Evolutionary conservation across 306 rosid genomes (phyloP), one percentile per base, ranked within the genome.

Genomic region (Gastrolobium bilobum): DNA sequence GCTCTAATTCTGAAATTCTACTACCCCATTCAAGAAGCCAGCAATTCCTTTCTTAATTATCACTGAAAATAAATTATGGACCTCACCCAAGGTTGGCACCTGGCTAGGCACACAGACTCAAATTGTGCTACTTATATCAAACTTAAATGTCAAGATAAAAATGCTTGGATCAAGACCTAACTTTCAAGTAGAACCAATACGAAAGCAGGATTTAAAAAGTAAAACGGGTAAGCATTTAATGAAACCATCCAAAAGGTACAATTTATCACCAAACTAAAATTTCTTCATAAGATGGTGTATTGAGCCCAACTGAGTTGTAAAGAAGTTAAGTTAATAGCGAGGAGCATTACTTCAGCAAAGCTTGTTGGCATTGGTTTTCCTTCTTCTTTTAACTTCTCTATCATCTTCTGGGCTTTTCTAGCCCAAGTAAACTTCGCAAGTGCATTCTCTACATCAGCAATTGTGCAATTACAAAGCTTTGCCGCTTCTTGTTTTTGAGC

Each of bases 361-460:
- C 68, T 91, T 79, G 66, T 92, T 0, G 98, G 98, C 86, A 89
- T 68, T 5, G 99, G 97, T 83, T 95, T 95, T 82, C 98, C 98
- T 89, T 95, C 98, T 87, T 89, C 83, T 74, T 91, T 69, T 73
- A 92, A 78, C 84, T 85, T 81, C 46, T 81, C 83, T n/a, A 95
- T 81, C 94, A 90, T 92, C 87, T 82, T 91, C 64, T 92, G 89
- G 14, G 98, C 99, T 71, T 82, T 93, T 84, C 86, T 91, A 33
- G 98, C 98, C 99, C 99, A 95, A 13, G 89, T 82, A 84, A 91
- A 95, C 89, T 91, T 95, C 0, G 94, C 80, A 83, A 95, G 91
- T 33, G 96, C 89, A 71, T 93, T 91, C 88, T 95, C 99, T 14
- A 95, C 97, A 35, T 95, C 99, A 43, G 88, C 86, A 72, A 92